A percentile compares a stretch with the other conserved stretches of the same genome.
Evolutionary conservation across 768 basidiomycete genomes (phyloP).

Genomic region (Boletales sp.): DNA sequence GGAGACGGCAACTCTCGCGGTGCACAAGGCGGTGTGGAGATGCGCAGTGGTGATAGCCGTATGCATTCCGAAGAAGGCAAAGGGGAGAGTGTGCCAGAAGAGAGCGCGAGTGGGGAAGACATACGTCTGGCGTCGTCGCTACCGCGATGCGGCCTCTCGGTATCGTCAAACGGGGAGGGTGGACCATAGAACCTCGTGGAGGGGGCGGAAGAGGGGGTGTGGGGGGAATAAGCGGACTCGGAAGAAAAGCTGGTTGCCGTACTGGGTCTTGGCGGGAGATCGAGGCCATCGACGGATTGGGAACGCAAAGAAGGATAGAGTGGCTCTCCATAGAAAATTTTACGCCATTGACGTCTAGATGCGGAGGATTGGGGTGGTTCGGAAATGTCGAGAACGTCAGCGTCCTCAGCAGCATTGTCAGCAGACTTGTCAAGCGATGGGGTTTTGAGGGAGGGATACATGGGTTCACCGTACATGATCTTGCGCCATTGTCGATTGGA

Average conservation of each 20-base stretch:
- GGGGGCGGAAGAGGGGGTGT: slow-evolving; percentile 40
- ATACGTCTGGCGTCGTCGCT: not conserved
- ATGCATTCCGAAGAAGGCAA: slow-evolving; percentile 29
- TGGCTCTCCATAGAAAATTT: slow-evolving; percentile 40
- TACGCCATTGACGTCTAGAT: slow-evolving; percentile 38
- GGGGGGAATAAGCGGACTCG: slow-evolving; percentile 45
- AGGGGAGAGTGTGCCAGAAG: slow-evolving; percentile 26
- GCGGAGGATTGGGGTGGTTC: slow-evolving; percentile 28
- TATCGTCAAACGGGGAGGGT: slow-evolving; percentile 21
- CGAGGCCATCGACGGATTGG: slow-evolving; percentile 21
- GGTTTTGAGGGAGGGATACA: slow-evolving; percentile 43
- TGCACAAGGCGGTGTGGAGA: slow-evolving; percentile 11
- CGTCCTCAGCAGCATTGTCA: slow-evolving; percentile 21
- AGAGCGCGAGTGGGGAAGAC: slow-evolving; percentile 17
- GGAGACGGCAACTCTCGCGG: slow-evolving; percentile 29
- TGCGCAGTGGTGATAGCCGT: slow-evolving; percentile 20
- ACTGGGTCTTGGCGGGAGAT: slow-evolving; percentile 22
- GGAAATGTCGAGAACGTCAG: slow-evolving; percentile 29
- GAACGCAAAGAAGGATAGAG: slow-evolving; percentile 39
- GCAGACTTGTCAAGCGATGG: slow-evolving; percentile 22
- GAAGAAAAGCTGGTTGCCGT: slow-evolving; percentile 43
- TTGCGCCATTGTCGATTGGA: slow-evolving; percentile 49
- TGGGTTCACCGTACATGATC: slow-evolving; percentile 55
- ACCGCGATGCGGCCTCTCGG: slow-evolving; percentile 4
- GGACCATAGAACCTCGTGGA: slow-evolving; percentile 29